Conservation (phyloP, 2,329 filamentous ascomycete genomes). For the Cercospora sesami region DNA sequence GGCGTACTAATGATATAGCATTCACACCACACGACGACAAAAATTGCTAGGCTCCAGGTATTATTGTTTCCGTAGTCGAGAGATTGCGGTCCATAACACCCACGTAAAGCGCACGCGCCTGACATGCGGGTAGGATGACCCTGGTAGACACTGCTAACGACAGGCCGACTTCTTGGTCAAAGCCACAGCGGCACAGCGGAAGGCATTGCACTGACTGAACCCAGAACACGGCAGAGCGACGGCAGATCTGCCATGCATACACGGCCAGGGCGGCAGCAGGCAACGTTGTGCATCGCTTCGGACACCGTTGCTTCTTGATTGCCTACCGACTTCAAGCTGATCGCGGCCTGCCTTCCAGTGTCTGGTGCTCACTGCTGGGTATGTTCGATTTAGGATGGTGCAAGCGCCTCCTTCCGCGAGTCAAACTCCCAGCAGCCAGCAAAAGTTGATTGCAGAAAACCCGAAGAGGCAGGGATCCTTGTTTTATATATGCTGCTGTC, state of each 20-base stretch:
- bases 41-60: conserved; percentile 24
- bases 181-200: conserved; percentile 20
- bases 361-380: background rate
- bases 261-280: background rate
- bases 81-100: conserved; percentile 31
- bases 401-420: conserved; percentile 16
- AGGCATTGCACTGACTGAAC: conserved; percentile 17
- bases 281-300: conserved; percentile 7
- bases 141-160: conserved; percentile 21
- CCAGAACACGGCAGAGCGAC: conserved; percentile 21
- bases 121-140: conserved; percentile 25
- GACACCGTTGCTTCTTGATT: conserved; percentile 5
- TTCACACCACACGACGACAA: conserved; percentile 18
- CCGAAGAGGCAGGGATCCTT: conserved; percentile 17
- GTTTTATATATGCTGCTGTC: conserved; percentile 13
- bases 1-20: conserved; percentile 23
- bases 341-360: background rate
- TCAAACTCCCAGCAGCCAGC: conserved; percentile 18
- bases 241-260: conserved; percentile 23
- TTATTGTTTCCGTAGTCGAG: conserved; percentile 17
- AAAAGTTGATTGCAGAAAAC: conserved; percentile 17
- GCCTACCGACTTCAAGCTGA: background rate
- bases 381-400: conserved; percentile 2
- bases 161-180: conserved; percentile 27
- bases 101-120: conserved; percentile 26